These are phyloP conservation scores for Marasmius oreades DNA, from an alignment of 1,284 basidiomycete genomes.

Conservation along the genomic window DNA sequence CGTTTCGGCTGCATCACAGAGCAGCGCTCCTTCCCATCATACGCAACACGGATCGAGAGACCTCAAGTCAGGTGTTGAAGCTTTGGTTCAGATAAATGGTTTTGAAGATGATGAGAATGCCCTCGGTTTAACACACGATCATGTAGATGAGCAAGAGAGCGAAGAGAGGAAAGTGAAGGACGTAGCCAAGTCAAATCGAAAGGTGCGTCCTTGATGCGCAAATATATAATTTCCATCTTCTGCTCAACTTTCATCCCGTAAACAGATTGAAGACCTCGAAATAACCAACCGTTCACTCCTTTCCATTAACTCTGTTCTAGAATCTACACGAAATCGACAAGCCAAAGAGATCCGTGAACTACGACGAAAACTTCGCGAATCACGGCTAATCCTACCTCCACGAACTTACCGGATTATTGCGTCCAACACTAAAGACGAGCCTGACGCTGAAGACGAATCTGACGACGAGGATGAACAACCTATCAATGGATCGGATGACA, in stretches of 20 bases:
- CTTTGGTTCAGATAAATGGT: slow-evolving; percentile 27
- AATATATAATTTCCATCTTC: background rate
- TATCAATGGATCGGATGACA: slow-evolving; percentile 38
- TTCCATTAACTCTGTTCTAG: slow-evolving; percentile 71
- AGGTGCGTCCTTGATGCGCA: slow-evolving; percentile 41
- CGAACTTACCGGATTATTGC: slow-evolving; percentile 53
- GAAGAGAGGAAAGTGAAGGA: slow-evolving; percentile 55
- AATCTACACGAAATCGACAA: slow-evolving; percentile 72
- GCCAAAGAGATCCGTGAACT: slow-evolving; percentile 77
- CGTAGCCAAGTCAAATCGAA: slow-evolving; percentile 74
- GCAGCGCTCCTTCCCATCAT: slow-evolving; percentile 14
- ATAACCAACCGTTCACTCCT: slow-evolving; percentile 79
- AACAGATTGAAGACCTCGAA: slow-evolving; percentile 78
- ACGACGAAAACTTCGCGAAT: slow-evolving; percentile 71
- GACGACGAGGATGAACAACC: slow-evolving; percentile 41
- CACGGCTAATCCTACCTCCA: slow-evolving; percentile 72
- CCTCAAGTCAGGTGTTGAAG: slow-evolving; percentile 30
- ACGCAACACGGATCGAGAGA: slow-evolving; percentile 18
- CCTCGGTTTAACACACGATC: background rate
- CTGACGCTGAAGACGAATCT: slow-evolving; percentile 26
- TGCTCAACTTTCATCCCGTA: slow-evolving; percentile 2
- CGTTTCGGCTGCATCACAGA: slow-evolving; percentile 31
- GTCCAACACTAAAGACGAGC: slow-evolving; percentile 34
- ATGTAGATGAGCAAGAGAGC: slow-evolving; percentile 27
- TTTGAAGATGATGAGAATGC: slow-evolving; percentile 2